Base-by-base conservation (phyloP, 1,284 basidiomycete species). In the Tilletia walkeri region DNA sequence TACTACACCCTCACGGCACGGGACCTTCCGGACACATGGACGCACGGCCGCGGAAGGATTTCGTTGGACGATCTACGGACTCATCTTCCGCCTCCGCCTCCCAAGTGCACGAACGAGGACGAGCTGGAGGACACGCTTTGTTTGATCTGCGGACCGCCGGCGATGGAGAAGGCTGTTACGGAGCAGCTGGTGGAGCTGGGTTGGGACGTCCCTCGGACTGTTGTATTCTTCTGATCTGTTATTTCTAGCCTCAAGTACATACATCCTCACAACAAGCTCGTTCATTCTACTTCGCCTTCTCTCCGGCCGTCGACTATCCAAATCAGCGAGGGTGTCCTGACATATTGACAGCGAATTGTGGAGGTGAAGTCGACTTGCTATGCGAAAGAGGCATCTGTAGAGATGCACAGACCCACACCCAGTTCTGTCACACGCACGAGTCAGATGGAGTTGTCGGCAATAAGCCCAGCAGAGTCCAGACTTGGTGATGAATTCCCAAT, bases 61-160 rank as follows among this genome's bases (percentile, higher is more conserved):
- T 81, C 85, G 18, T 76, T 82, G 20, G 77, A 84, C 1, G 85
- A 87, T 80, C 75, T 89, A 41, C 69, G 69, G 34, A 72, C 76
- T 16, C 84, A 87, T 75, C 77, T 89, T 39, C 77, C 77, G 16
- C 77, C 76, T 0, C 70, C 80, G n/a, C 78, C 80, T 2, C 20
- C 71, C 5, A 54, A 38, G 36, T 49, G 69, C 1, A 34, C 65
- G n/a, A 48, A 54, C n/a, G 34, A 20, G 10, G 74, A 73, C 4
- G 72, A 76, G 24, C 72, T 75, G 18, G 75, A 79, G 61, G 80
- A 79, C 45, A 85, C 84, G 0, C 73, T 89, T 56, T 80, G 88
- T 3, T 83, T 89, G 39, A 85, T 87, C 20, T 89, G 89, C 73
- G 89, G 88, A 2, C 89, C 89, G 0, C 85, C 86, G 30, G 81